Evolutionary conservation across 352 stramenopile genomes (phyloP).

Genomic region (Phytophthora fragariae): DNA sequence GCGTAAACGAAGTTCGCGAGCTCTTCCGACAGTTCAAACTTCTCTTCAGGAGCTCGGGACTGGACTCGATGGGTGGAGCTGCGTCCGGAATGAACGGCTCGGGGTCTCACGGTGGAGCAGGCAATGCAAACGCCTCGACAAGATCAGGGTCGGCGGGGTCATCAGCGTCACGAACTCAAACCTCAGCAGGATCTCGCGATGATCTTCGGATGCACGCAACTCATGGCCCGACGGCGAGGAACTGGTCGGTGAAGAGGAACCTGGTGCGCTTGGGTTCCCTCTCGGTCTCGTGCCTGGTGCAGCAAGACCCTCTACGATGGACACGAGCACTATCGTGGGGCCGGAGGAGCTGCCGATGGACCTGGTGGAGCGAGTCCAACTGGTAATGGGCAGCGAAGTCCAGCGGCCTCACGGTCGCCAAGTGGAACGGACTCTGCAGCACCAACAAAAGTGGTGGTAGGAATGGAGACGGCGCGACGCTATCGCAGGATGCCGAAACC

Average conservation of each 20-base stretch:
- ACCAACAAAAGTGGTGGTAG: slow-evolving; percentile 9
- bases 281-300: slow-evolving; percentile 61
- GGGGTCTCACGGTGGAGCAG: slow-evolving; percentile 6
- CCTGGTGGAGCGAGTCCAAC: slow-evolving; percentile 9
- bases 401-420: slow-evolving; percentile 38
- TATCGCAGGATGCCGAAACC: slow-evolving; percentile 27
- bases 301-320: slow-evolving; percentile 72
- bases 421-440: slow-evolving; percentile 15
- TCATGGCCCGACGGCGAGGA: slow-evolving; percentile 33
- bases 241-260: slow-evolving; percentile 71
- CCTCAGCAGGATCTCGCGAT: slow-evolving; percentile 51
- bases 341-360: background rate
- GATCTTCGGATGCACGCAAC: slow-evolving; percentile 47
- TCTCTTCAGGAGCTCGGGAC: slow-evolving; percentile 71
- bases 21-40: slow-evolving; percentile 93
- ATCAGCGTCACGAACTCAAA: slow-evolving; percentile 57
- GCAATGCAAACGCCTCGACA: slow-evolving; percentile 35
- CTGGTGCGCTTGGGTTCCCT: slow-evolving; percentile 58
- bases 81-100: slow-evolving; percentile 8
- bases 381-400: slow-evolving; percentile 43
- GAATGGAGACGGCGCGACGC: slow-evolving; percentile 2
- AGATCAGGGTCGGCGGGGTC: slow-evolving; percentile 60
- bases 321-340: slow-evolving; percentile 26
- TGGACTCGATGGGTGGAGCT: slow-evolving; percentile 3
- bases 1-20: slow-evolving; percentile 92